Evolutionary conservation across 2,329 filamentous ascomycete species (phyloP).

Genomic region (Leptographium wingfieldii): DNA sequence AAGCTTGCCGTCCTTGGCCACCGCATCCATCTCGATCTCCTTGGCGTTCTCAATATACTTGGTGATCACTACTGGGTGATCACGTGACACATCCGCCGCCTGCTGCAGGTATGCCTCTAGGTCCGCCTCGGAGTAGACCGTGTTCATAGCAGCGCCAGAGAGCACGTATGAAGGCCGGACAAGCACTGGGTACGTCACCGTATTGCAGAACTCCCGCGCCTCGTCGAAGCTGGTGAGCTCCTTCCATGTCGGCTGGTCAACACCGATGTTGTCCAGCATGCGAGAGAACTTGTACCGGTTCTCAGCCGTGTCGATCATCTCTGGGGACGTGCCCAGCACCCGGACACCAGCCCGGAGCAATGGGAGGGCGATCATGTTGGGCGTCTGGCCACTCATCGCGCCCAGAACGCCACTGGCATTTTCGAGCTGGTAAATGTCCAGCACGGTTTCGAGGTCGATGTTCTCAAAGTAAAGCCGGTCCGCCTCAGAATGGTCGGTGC

Average conservation of each 20-base stretch:
- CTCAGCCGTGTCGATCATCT: conserved; percentile 97
- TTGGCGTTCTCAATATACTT: conserved; percentile 99
- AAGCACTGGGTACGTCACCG: conserved; percentile 83
- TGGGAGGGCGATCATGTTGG: conserved; percentile 92
- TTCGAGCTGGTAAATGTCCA: conserved; percentile 91
- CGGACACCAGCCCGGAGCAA: conserved; percentile 83
- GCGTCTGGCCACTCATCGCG: conserved; percentile 93
- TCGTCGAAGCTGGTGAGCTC: conserved; percentile 92
- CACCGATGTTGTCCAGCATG: conserved; percentile 87
- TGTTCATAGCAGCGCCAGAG: conserved; percentile 98
- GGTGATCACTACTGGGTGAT: conserved; percentile 95
- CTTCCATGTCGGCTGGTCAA: conserved; percentile 97
- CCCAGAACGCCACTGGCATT: conserved; percentile 73
- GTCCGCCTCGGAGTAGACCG: conserved; percentile 91
- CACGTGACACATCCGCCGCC: conserved; percentile 83
- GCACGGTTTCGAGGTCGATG: conserved; percentile 75
- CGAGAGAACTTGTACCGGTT: conserved; percentile 98
- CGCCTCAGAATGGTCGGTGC: conserved; percentile 87
- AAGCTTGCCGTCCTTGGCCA: conserved; percentile 78
- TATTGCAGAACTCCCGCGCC: conserved; percentile 73
- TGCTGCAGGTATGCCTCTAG: conserved; percentile 79
- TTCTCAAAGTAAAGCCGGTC: conserved; percentile 95
- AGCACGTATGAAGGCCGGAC: conserved; percentile 94
- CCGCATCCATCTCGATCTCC: conserved; percentile 99
- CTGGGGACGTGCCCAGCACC: conserved; percentile 87